Base-by-base conservation (phyloP, 2,329 filamentous ascomycete genomes). In the Metarhizium sp. region DNA sequence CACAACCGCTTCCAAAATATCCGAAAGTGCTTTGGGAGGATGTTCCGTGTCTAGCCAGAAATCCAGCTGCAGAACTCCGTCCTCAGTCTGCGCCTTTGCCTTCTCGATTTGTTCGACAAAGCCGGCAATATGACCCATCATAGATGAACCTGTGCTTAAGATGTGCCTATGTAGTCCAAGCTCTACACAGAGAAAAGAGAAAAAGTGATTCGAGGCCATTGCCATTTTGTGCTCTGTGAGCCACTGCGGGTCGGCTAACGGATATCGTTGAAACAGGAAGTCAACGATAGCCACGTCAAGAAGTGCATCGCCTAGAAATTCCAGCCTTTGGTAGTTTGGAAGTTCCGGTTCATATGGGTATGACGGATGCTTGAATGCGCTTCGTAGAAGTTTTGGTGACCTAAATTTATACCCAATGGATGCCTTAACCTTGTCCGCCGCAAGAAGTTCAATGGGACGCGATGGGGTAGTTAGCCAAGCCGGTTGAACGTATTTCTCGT, bases 151-250 rank as follows among this genome's bases (percentile, higher is more conserved):
- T 8, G 87, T 76, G 6, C 77, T 72, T 0, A 83, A 79, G 16
- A 97, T 72, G 66, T 92, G 85, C 51, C 76, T 81, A 66, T 96
- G 85, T 55, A 97, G 86, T 0, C 81, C 86, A 0, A 97, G 79
- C 50, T 82, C 79, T 3, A 95, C 89, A 57, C 87, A 87, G 3
- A 97, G 75, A 18, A 85, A 89, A 1, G 88, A 90, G 1, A 96
- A 78, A 66, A 97, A 99, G 58, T 92, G 91, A 73, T 99, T 99
- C 53, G 90, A 94, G 0, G 94, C 92, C 89, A 99, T 96, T n/a
- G 92, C 90, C 85, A 95, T 96, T 73, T 97, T 97, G 77, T 97
- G 92, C 71, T 97, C 94, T 0, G 94, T 97, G 57, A 99, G 77
- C 92, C 92, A 97, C 67, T 97, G 92, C 0, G 94, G 92, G 64